Base-by-base conservation (phyloP, 108 stramenopile species). In the Licmophora abbreviata region DNA sequence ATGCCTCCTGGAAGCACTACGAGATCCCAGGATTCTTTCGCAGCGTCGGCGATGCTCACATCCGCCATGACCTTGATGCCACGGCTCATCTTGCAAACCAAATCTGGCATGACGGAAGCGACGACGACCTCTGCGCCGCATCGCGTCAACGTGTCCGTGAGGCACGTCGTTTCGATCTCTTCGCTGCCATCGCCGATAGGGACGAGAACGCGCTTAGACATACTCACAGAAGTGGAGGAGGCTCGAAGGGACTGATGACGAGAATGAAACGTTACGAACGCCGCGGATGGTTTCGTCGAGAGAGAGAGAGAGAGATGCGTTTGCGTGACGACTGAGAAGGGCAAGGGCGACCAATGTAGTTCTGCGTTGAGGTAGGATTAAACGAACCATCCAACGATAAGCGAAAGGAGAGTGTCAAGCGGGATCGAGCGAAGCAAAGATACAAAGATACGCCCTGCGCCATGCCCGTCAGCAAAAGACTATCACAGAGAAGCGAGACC, bases 151-250 rank as follows among this genome's bases (percentile, higher is more conserved):
- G 86, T 88, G 58, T 98, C 97, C 3, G 91, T 88, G 58, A 98
- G 93, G 46, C 93, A 94, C 2, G 89, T 81, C 2, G 93, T 90
- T 55, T 98, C 97, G 48, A 98, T 98, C 58, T 98, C 97, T 61
- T 98, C 97, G 35, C 85, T 81, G 29, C 93, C 95, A 48, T 95
- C 80, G 1, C 87, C 97, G 20, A 98, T 85, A 17, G 97, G 97
- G 48, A 98, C 93, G 34, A 98, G 73, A 54, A 95, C 89, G 18
- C 77, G 66, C 61, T 91, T 90, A 5, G 76, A n/a, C n/a, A n/a
- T n/a, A n/a, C n/a, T n/a, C n/a, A n/a, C n/a, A n/a, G n/a, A n/a
- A n/a, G n/a, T n/a, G n/a, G n/a, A n/a, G n/a, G n/a, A n/a, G n/a
- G n/a, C n/a, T n/a, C n/a, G n/a, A n/a, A n/a, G n/a, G n/a, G n/a